These are phyloP conservation scores for Colletotrichum costaricense DNA, from an alignment of 2,329 filamentous ascomycete species.

Conservation along the genomic window DNA sequence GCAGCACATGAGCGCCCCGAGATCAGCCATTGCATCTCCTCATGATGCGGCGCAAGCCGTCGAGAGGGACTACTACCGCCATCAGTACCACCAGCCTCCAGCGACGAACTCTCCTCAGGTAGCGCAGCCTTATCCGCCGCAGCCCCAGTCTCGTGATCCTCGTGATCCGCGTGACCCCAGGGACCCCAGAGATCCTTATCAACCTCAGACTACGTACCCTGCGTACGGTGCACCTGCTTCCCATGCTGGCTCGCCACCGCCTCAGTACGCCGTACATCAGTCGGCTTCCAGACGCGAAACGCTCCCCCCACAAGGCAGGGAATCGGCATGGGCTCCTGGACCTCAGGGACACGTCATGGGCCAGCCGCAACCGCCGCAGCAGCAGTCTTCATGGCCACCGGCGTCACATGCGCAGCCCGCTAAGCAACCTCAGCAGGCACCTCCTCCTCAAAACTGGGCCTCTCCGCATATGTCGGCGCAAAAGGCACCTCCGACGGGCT, in stretches of 20 bases:
- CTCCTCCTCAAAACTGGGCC: constrained; percentile 47
- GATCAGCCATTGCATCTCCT: constrained; percentile 54
- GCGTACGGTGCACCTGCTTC: constrained; percentile 52
- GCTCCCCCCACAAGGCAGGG: constrained; percentile 46
- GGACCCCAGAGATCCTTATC: constrained; percentile 50
- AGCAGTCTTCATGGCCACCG: constrained; percentile 47
- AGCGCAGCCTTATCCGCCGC: constrained; percentile 57
- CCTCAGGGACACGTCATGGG: constrained; percentile 40
- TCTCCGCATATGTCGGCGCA: constrained; percentile 50
- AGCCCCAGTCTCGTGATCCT: constrained; percentile 44
- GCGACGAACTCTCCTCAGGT: constrained; percentile 60
- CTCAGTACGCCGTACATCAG: constrained; percentile 65
- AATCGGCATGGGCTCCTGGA: constrained; percentile 47
- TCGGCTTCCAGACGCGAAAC: constrained; percentile 57
- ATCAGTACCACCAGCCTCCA: constrained; percentile 49
- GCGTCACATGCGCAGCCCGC: constrained; percentile 46
- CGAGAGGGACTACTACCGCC: constrained; percentile 63
- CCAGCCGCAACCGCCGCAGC: constrained; percentile 42
- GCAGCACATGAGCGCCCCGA: constrained; percentile 58
- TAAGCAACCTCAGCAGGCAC: constrained; percentile 40
- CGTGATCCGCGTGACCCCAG: not conserved
- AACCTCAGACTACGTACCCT: constrained; percentile 55
- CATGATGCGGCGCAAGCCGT: constrained; percentile 51
- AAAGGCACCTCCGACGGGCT: constrained; percentile 48
- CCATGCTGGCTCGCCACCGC: constrained; percentile 62